Percentiles rank a stretch among this genome's conserved stretches.
These are phyloP conservation scores for Crucibulum laeve DNA, from an alignment of 768 basidiomycete species.

Conservation along the genomic window DNA sequence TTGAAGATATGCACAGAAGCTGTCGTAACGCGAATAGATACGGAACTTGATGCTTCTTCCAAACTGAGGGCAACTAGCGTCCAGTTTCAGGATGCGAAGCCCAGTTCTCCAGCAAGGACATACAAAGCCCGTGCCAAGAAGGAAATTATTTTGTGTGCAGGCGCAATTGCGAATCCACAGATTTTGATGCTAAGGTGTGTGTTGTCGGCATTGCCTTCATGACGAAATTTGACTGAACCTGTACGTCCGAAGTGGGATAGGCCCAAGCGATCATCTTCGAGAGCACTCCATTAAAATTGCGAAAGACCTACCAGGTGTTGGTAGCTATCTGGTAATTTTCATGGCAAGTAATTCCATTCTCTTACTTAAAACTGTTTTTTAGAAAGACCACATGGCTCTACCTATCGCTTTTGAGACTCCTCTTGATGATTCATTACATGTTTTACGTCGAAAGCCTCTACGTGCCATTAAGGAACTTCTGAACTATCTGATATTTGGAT, in stretches of 20 bases:
- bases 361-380: background rate
- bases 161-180: slow-evolving; percentile 37
- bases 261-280: slow-evolving; percentile 28
- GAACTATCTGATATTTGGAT: slow-evolving; percentile 26
- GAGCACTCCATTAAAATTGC: slow-evolving; percentile 20
- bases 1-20: slow-evolving; percentile 10
- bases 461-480: slow-evolving; percentile 23
- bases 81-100: background rate
- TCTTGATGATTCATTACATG: slow-evolving; percentile 23
- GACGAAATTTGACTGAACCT: background rate
- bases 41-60: background rate
- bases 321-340: slow-evolving; percentile 21
- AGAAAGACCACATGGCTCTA: slow-evolving; percentile 36
- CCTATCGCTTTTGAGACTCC: slow-evolving; percentile 26
- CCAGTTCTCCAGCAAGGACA: background rate
- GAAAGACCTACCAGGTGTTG: slow-evolving; percentile 28
- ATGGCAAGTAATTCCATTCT: background rate
- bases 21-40: slow-evolving; percentile 1
- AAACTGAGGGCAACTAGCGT: background rate
- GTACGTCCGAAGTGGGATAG: slow-evolving; percentile 33
- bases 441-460: slow-evolving; percentile 19
- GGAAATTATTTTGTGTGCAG: slow-evolving; percentile 29
- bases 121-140: background rate
- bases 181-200: slow-evolving; percentile 29
- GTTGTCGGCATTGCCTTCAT: background rate